phyloP scores from a whole-genome alignment of 2,329 filamentous ascomycete species.

The Teratosphaeria zuluensis region DNA sequence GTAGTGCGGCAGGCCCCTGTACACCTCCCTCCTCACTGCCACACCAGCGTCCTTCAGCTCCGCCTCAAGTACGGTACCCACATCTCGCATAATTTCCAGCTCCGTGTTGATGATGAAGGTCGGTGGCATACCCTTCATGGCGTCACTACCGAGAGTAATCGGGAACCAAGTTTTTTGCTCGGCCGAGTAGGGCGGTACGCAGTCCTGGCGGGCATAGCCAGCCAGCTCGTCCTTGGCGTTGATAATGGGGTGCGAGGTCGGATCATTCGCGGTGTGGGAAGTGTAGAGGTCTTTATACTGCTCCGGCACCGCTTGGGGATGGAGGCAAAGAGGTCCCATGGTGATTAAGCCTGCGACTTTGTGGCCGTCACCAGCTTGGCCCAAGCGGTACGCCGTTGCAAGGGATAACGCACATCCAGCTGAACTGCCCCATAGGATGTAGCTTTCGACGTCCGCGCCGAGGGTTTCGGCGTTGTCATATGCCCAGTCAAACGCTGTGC shows the following conservation, averaged over 20 bases:
- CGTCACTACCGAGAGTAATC: slow-evolving; percentile 11
- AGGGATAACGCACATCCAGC: slow-evolving; percentile 16
- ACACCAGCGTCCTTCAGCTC: slow-evolving; percentile 36
- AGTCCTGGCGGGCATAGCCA: background rate
- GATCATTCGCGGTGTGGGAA: background rate
- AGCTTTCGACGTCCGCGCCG: slow-evolving; percentile 11
- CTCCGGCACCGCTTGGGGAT: slow-evolving; percentile 22
- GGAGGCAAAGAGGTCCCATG: slow-evolving; percentile 26
- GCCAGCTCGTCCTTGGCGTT: slow-evolving; percentile 6
- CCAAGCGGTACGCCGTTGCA: slow-evolving; percentile 12
- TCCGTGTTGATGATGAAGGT: slow-evolving; percentile 43
- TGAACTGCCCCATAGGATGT: slow-evolving; percentile 19
- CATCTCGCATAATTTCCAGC: slow-evolving; percentile 43
- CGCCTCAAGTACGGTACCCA: slow-evolving; percentile 42
- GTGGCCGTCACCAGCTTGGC: slow-evolving; percentile 9
- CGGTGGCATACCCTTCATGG: slow-evolving; percentile 28
- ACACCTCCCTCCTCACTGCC: slow-evolving; percentile 34
- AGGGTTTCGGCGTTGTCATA: slow-evolving; percentile 14
- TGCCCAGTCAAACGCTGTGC: slow-evolving; percentile 31
- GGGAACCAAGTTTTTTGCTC: slow-evolving; percentile 9
- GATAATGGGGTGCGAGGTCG: background rate
- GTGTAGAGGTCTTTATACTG: background rate
- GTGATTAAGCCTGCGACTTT: slow-evolving; percentile 20
- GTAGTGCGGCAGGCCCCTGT: slow-evolving; percentile 32
- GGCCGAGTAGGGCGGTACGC: slow-evolving; percentile 9